Percentiles rank a stretch among this genome's conserved stretches.
Conservation (phyloP, 1,139 yeast species). For the Blastobotrys apis region DNA sequence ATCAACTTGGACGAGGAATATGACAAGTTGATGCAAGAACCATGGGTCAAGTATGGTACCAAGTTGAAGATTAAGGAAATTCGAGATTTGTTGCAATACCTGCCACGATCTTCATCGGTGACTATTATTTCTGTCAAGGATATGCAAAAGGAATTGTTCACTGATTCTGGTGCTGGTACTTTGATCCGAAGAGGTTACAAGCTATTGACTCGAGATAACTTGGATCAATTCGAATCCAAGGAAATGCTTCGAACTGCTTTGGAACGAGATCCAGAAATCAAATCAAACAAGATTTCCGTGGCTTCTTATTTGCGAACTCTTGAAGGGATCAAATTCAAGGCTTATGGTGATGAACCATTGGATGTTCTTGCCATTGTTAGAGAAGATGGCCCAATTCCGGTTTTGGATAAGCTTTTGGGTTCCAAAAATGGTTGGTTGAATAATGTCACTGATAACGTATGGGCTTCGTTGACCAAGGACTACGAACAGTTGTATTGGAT, state of each 20-base stretch:
- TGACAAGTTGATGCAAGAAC: slow-evolving; percentile 81
- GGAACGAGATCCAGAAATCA: slow-evolving; percentile 70
- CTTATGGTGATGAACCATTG: slow-evolving; percentile 93
- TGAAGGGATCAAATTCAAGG: slow-evolving; percentile 58
- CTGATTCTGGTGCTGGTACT: slow-evolving; percentile 99
- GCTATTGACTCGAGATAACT: slow-evolving; percentile 60
- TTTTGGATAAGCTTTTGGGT: slow-evolving; percentile 80
- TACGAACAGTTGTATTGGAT: slow-evolving; percentile 76
- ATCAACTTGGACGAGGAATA: slow-evolving; percentile 96
- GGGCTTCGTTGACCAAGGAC: slow-evolving; percentile 76
- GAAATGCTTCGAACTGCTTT: slow-evolving; percentile 75
- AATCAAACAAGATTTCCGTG: slow-evolving; percentile 66
- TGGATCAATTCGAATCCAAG: slow-evolving; percentile 66
- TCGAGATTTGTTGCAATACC: slow-evolving; percentile 84
- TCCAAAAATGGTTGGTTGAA: slow-evolving; percentile 94
- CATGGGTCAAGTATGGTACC: slow-evolving; percentile 99
- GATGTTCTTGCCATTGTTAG: slow-evolving; percentile 87
- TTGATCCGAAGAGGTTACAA: slow-evolving; percentile 96
- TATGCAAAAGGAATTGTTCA: slow-evolving; percentile 92
- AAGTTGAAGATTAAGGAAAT: slow-evolving; percentile 94
- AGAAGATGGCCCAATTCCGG: slow-evolving; percentile 50
- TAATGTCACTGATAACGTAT: slow-evolving; percentile 92
- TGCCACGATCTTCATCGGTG: slow-evolving; percentile 96
- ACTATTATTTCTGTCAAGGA: slow-evolving; percentile 95
- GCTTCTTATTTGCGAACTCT: slow-evolving; percentile 77